Base-by-base conservation (phyloP, 2,329 filamentous ascomycete genomes). In the Fusarium tanahbumbuense region DNA sequence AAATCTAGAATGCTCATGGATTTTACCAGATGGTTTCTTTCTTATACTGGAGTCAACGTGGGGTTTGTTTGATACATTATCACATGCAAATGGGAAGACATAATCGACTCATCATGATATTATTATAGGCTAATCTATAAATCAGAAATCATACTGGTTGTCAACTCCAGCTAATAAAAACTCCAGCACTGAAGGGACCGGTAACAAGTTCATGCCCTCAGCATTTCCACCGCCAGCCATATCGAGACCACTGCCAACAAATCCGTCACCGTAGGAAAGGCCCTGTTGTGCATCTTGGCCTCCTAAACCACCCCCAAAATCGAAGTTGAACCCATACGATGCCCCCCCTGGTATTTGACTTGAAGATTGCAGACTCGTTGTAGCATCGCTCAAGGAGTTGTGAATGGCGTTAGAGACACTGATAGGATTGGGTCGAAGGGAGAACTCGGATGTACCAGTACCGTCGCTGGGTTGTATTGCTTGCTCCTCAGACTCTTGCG, bases 81-180 rank as follows among this genome's bases (percentile, higher is more conserved):
- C 18, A 16, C 13, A 25, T 55, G 22, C 18, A 27, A 25, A 34
- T 11, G 22, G 15, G 20, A 23, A 10, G 10, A 48, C 22, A 18
- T 30, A n/a, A n/a, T n/a, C n/a, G 12, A 45, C 16, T 45, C 23
- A 23, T 27, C 10, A n/a, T n/a, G 23, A 12, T 27, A 18, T 9
- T n/a, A 18, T 18, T 27, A 13, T 46, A 46, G 16, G 4, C 10
- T n/a, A 25, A 25, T n/a, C 32, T 13, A 23, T 12, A 23, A 15
- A 20, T 67, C 16, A 73, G 28, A 72, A 73, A 28, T 75, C 73
- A 30, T 75, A 75, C 37, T 75, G 70, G 10, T 67, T 73, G 10
- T 68, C 74, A 61, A 78, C 73, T 1, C 77, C 77, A 10, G 77
- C 77, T n/a, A 79, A 57, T 25, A 79, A 64, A 22, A 77, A 73